Percentiles rank a stretch among this genome's conserved stretches.
Conservation (phyloP, 495 filamentous ascomycete genomes). For the Halenospora varia region DNA sequence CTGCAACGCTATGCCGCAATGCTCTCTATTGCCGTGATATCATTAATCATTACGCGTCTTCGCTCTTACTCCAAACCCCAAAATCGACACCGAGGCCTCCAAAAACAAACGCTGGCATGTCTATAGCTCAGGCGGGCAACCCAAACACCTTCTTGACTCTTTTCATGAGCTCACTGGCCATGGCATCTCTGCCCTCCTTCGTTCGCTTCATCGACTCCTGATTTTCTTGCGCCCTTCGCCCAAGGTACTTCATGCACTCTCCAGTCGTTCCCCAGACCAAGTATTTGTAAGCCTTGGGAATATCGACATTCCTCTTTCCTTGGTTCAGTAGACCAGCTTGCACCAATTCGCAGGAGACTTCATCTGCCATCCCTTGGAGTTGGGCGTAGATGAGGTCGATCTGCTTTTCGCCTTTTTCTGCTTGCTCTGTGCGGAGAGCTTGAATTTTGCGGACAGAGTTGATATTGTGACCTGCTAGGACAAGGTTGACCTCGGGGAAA, state of each 20-base stretch:
- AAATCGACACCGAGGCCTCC: no score
- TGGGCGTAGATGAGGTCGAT: slow-evolving; percentile 79
- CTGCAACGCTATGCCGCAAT: no score
- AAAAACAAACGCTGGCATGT: no score
- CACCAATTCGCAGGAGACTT: slow-evolving; percentile 80
- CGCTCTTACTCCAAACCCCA: no score
- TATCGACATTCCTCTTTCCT: slow-evolving; percentile 29
- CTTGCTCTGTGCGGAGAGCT: slow-evolving; percentile 49
- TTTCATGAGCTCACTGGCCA: slow-evolving; percentile 66
- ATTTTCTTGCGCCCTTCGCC: slow-evolving; percentile 87
- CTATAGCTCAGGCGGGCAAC: slow-evolving; percentile 1
- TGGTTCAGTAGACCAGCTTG: slow-evolving; percentile 36
- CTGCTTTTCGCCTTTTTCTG: slow-evolving; percentile 33
- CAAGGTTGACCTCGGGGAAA: slow-evolving; percentile 65
- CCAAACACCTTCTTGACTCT: slow-evolving; percentile 46
- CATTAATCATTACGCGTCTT: no score
- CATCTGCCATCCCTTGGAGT: slow-evolving; percentile 96
- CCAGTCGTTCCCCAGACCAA: slow-evolving; percentile 86
- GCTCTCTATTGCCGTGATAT: no score
- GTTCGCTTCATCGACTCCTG: slow-evolving; percentile 80
- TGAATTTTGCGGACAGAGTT: slow-evolving; percentile 72
- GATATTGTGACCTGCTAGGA: slow-evolving; percentile 92
- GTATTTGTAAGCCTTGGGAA: slow-evolving; percentile 77
- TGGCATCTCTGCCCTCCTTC: slow-evolving; percentile 67
- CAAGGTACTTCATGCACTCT: slow-evolving; percentile 91